Evolutionary conservation across 441 rosid genomes (phyloP), one percentile per base, ranked within the genome.

Genomic region (Aquilaria agallochum): DNA sequence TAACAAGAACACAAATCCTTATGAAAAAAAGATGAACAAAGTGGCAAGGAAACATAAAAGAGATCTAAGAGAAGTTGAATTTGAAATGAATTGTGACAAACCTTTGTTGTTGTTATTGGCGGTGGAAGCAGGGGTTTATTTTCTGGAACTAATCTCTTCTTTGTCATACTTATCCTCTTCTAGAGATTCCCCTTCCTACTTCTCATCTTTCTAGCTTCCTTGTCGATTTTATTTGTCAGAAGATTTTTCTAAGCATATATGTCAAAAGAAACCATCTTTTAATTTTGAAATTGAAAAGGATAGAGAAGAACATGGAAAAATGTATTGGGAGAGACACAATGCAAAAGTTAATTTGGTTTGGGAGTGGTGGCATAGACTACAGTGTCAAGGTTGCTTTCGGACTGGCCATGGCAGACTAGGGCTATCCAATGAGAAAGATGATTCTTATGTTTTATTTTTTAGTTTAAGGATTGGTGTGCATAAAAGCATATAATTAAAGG

Each of bases 151-250:
- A 65, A 76, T 77, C n/a, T 89, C 97, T 0, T 84, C 96, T 46
- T 88, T 97, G 27, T 83, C 91, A 80, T 80, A 88, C 48, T 84
- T 92, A 20, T 88, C 97, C 55, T 82, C 91, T 59, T 83, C 95
- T 67, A 72, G 97, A 15, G 15, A 78, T 77, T 82, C 59, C 72
- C 83, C 64, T 85, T 85, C 14, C 80, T 88, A 53, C 81, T 68
- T 78, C 94, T 88, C 97, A 90, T 89, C 57, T 27, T 63, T 71
- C 15, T 20, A 47, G 60, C 66, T 31, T 49, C 58, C 11, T 33
- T 2, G n/a, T 7, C 45, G 45, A 10, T 2, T 40, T 40, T 40
- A 36, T 36, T 7, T 36, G 9, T 40, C 45, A 40, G 9, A 5
- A 10, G 2, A 10, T 5, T 5, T 5, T 40, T 40, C 9, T 40